These are phyloP conservation scores for Chytridium lagenaria DNA, from an alignment of 371 early-diverging fungal species.

Conservation along the genomic window DNA sequence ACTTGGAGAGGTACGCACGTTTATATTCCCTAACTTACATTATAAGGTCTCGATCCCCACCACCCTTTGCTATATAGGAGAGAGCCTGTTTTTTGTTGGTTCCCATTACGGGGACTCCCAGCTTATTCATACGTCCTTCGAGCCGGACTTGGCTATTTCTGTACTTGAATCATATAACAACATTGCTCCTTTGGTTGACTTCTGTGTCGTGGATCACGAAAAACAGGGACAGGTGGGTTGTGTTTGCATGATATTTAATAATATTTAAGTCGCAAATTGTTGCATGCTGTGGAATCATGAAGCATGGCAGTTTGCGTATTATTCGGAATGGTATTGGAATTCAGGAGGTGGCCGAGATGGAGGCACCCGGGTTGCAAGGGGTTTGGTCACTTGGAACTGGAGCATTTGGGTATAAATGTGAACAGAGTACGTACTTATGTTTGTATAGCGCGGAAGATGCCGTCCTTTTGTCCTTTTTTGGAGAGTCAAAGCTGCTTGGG, in stretches of 20 bases:
- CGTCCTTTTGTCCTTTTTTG: conserved; percentile 62
- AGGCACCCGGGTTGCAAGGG: conserved; percentile 66
- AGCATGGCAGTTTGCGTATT: conserved; percentile 78
- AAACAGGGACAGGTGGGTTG: conserved; percentile 66
- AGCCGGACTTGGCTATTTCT: conserved; percentile 54
- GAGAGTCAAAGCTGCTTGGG: conserved; percentile 58
- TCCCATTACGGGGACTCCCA: conserved; percentile 85
- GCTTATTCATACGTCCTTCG: conserved; percentile 59
- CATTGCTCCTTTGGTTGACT: conserved; percentile 86
- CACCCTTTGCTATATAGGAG: conserved; percentile 71
- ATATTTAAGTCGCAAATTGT: conserved; percentile 71
- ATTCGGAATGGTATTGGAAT: conserved; percentile 91
- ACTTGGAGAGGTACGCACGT: conserved; percentile 33
- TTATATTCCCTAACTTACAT: too few relatives aligned
- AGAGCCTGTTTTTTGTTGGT: conserved; percentile 76
- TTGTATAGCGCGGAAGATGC: conserved; percentile 41
- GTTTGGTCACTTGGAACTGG: conserved; percentile 63
- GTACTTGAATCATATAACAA: conserved; percentile 71
- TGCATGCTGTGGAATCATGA: conserved; percentile 82
- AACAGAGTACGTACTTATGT: neutral
- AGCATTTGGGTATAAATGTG: neutral
- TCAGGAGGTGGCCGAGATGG: conserved; percentile 61
- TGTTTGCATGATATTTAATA: neutral
- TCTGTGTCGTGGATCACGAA: conserved; percentile 82
- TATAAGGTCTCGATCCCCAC: conserved; percentile 46